These are phyloP conservation scores for Aspergillus ruber DNA, from an alignment of 2,329 filamentous ascomycete genomes.

Conservation along the genomic window DNA sequence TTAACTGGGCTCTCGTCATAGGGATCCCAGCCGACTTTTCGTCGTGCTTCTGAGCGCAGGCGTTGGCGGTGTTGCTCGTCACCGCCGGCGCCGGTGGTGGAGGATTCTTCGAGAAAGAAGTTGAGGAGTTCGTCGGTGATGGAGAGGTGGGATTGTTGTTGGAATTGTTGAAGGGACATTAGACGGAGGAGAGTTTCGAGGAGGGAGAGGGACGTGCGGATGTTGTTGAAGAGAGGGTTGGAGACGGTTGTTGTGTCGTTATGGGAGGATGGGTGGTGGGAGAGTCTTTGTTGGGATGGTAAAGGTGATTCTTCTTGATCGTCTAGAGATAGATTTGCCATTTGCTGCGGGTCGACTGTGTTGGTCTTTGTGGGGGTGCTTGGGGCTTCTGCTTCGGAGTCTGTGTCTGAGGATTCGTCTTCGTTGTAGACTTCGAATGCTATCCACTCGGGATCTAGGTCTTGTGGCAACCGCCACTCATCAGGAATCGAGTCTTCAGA, in stretches of 20 bases:
- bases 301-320: conserved; percentile 19
- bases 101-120: conserved; percentile 72
- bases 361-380: conserved; percentile 17
- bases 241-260: conserved; percentile 25
- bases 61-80: conserved; percentile 56
- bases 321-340: conserved; percentile 44
- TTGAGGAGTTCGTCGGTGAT: conserved; percentile 84
- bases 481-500: conserved; percentile 30
- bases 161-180: conserved; percentile 82
- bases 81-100: conserved; percentile 59
- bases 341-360: conserved; percentile 38
- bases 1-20: conserved; percentile 67
- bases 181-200: conserved; percentile 84
- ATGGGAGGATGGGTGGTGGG: conserved; percentile 11
- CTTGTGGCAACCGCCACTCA: conserved; percentile 59
- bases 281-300: conserved; percentile 43
- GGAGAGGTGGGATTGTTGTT: conserved; percentile 80
- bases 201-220: conserved; percentile 67
- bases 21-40: conserved; percentile 62
- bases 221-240: conserved; percentile 47
- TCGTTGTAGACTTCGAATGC: conserved; percentile 79
- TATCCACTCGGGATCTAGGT: conserved; percentile 84
- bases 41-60: conserved; percentile 54
- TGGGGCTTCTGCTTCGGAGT: conserved; percentile 36
- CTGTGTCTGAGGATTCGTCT: conserved; percentile 51